Percentiles rank a stretch among this genome's conserved stretches.
phyloP scores from a whole-genome alignment of 2,329 filamentous ascomycete species.

The Dissoconium aciculare region DNA sequence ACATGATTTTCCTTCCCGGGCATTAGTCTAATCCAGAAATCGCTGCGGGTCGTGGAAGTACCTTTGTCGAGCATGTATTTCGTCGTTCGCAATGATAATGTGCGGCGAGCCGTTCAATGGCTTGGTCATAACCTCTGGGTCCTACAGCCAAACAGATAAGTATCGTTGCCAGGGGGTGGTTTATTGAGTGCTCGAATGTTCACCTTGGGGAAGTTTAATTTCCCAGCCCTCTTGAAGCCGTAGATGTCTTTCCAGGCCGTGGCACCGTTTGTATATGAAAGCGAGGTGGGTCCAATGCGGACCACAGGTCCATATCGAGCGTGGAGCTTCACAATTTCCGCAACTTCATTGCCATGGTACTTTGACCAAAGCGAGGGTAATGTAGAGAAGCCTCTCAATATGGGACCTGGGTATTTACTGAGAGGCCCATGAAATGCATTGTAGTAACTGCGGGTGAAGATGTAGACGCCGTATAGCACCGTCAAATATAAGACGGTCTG shows the following conservation, averaged over 20 bases:
- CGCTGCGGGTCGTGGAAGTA: no score
- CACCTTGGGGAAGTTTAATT: conserved; percentile 10
- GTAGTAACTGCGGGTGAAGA: conserved; percentile 18
- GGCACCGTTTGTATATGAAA: conserved; percentile 23
- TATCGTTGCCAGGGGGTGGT: no score
- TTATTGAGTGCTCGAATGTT: no score
- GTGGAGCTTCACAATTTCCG: conserved; percentile 17
- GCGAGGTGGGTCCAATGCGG: conserved; percentile 26
- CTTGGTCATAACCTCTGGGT: conserved; percentile 8
- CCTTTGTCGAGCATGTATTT: conserved; percentile 13
- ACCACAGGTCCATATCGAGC: conserved; percentile 26
- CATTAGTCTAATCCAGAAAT: no score
- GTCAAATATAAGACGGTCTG: no score
- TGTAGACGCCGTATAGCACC: no score
- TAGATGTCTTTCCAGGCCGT: conserved; percentile 17
- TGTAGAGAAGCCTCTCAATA: conserved; percentile 12
- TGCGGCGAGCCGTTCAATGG: conserved; percentile 12
- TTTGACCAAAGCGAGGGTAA: conserved; percentile 11
- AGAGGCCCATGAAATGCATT: conserved; percentile 32
- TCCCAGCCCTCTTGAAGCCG: conserved; percentile 14
- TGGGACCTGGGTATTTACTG: conserved; percentile 30
- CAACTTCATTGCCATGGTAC: conserved; percentile 10
- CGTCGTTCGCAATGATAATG: conserved; percentile 16
- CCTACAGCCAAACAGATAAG: conserved; percentile 1
- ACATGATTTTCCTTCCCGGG: conserved; percentile 16